Base-by-base conservation (phyloP, 192 early-diverging fungal genomes). In the Rhizoclosmatium sp. region DNA sequence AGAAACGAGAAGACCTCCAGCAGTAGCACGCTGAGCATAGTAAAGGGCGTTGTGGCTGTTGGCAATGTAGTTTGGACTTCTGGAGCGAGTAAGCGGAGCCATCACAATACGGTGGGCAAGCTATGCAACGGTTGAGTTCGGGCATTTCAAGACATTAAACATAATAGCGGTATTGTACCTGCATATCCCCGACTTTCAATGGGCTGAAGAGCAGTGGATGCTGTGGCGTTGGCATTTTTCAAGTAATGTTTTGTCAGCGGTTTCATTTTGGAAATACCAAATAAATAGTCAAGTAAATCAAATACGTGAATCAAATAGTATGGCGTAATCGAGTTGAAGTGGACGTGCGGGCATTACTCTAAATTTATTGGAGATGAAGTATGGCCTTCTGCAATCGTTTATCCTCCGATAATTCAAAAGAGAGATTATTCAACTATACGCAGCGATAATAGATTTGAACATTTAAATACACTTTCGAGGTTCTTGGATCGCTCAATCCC, bases 81-180 rank as follows among this genome's bases (percentile, higher is more conserved):
- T 58, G n/a, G 78, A 83, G 14, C 87, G 67, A n/a, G 87, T 88
- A 69, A 88, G 58, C 2, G 87, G 87, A 14, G 79, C 87, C 75
- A 88, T 78, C 23, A 62, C 87, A 69, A 84, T 67, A 39, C 84
- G 75, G 80, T 88, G 87, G 23, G 82, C 39, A 14, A 88, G 79
- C 4, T 41, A 12, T 42, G 46, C 31, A 69, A n/a, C 46, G 21
- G 31, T 69, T 42, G 9, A 47, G 39, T 23, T 41, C 46, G 39
- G 67, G 42, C 44, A 19, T 12, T 41, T 23, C 23, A 65, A 42
- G 62, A 10, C 23, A 23, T 41, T 64, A 10, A 5, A 64, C 21
- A 21, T 9, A 64, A 58, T 58, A 58, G 56, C 14, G 64, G 14
- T 14, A 65, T n/a, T 39, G 31, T n/a, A 69, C 67, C 67, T 56